A percentile compares a stretch with the other conserved stretches of the same genome.
Conservation (phyloP, 495 filamentous ascomycete genomes). For the Podospora appendiculata region DNA sequence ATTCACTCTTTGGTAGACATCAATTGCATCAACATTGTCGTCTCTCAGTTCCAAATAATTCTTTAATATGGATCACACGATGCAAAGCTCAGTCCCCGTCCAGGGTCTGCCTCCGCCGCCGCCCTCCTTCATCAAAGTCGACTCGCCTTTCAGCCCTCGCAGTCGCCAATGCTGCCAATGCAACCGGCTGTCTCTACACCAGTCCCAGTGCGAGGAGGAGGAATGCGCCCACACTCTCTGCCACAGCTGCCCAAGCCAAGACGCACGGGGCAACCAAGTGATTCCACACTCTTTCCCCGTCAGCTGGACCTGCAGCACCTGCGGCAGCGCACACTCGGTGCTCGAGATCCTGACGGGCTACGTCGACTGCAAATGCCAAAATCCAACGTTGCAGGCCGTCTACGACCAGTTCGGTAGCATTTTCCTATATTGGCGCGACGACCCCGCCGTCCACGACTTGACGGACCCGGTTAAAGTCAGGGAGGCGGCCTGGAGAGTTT, state of each 20-base stretch:
- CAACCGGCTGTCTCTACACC: background rate
- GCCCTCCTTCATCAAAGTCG: constrained; percentile 10
- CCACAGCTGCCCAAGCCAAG: constrained; percentile 4
- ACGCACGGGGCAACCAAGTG: constrained; percentile 3
- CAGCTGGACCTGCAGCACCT: constrained; percentile 23
- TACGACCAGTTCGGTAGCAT: constrained; percentile 27
- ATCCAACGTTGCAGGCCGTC: constrained; percentile 20
- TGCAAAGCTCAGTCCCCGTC: too few relatives aligned
- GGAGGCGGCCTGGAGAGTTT: constrained; percentile 20
- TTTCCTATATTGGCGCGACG: constrained; percentile 23
- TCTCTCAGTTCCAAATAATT: too few relatives aligned
- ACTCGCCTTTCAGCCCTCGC: constrained; percentile 8
- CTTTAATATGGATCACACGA: too few relatives aligned
- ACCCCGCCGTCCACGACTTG: constrained; percentile 21
- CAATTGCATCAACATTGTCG: too few relatives aligned
- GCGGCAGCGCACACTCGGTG: constrained; percentile 10
- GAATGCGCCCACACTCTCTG: constrained; percentile 10
- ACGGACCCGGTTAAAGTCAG: constrained; percentile 14
- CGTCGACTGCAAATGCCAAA: constrained; percentile 11
- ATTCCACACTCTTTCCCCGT: constrained; percentile 17
- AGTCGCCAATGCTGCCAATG: constrained; percentile 12
- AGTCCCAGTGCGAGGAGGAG: background rate
- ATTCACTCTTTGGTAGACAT: too few relatives aligned
- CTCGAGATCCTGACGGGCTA: constrained; percentile 10
- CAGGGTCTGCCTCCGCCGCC: background rate